These are phyloP conservation scores for Porphyrellus cyaneotinctus DNA, from an alignment of 768 basidiomycete genomes.

Conservation along the genomic window DNA sequence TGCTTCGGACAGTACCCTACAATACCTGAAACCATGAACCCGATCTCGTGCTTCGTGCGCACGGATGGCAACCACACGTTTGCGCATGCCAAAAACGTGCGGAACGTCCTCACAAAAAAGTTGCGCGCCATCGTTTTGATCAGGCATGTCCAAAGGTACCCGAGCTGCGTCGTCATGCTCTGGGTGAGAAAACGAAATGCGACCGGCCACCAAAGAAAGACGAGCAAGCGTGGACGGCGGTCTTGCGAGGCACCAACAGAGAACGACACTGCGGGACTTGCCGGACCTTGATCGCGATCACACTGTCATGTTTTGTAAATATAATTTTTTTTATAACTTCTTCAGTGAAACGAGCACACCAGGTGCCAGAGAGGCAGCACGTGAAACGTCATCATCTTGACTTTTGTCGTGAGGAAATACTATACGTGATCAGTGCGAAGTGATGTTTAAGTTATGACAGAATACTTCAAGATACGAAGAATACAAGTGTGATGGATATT, in stretches of 20 bases:
- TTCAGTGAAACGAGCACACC: slow-evolving; percentile 1
- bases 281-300: slow-evolving; percentile 23
- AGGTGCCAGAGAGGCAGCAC: slow-evolving; percentile 14
- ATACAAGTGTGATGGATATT: slow-evolving; percentile 24
- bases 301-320: neutral
- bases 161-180: slow-evolving; percentile 6
- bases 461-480: slow-evolving; percentile 13
- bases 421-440: slow-evolving; percentile 10
- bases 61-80: slow-evolving; percentile 9
- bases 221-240: neutral
- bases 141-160: slow-evolving; percentile 7
- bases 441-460: slow-evolving; percentile 11
- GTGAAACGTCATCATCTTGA: slow-evolving; percentile 10
- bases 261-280: slow-evolving; percentile 18
- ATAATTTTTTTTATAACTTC: slow-evolving; percentile 2
- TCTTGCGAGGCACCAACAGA: slow-evolving; percentile 22
- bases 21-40: slow-evolving; percentile 8
- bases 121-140: slow-evolving; percentile 1
- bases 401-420: slow-evolving; percentile 9
- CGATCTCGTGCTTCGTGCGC: neutral
- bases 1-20: too few relatives aligned
- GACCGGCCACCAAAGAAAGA: slow-evolving; percentile 2
- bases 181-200: slow-evolving; percentile 7
- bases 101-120: slow-evolving; percentile 4
- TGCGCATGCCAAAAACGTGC: slow-evolving; percentile 5